Base-by-base conservation (phyloP, 1,139 yeast species). In the Suhomyces bokatorum region DNA sequence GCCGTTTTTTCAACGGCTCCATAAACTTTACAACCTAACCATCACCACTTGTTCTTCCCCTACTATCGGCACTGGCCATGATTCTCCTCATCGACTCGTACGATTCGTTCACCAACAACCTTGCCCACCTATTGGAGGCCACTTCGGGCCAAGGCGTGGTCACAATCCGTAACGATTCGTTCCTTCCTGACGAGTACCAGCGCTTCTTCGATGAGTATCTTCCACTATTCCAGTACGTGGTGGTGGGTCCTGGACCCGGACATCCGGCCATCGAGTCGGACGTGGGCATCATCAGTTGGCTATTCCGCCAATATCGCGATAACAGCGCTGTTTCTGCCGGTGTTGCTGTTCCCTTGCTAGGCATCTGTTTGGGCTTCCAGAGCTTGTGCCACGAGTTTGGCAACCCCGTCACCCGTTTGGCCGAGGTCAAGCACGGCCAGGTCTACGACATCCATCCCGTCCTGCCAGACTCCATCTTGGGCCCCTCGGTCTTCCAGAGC, bases 171-270 rank as follows among this genome's bases (percentile, higher is more conserved):
- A 89, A 89, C 60, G 96, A 91, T 62, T 69, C 88, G 0, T 72
- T 85, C 46, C 37, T 50, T 6, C 62, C 67, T 8, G 51, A 53
- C 2, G 66, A 67, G 34, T 73, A 73, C 50, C 62, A 63, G 11
- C 39, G 63, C 1, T 66, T 76, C 11, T 69, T 73, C 10, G 56
- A 74, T 8, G 61, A 69, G 1, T 62, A 74, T 46, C 52, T 77
- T 14, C 62, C 66, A 2, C 60, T 70, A n/a, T 85, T 89, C 55
- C 88, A 86, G 46, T 90, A 89, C 39, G 75, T 95, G 4, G 83
- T 93, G 0, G 76, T 93, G 12, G 99, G 99, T 0, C 99, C 99
- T 0, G 99, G 99, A 0, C 99, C 99, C 0, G 99, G 99, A 0
- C 82, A 87, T 54, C 99, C 99, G 0, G 67, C 69, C 2, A 75